Evolutionary conservation across 441 rosid genomes (phyloP), one percentile per base, ranked within the genome.

Genomic region (Euphorbia corollata): DNA sequence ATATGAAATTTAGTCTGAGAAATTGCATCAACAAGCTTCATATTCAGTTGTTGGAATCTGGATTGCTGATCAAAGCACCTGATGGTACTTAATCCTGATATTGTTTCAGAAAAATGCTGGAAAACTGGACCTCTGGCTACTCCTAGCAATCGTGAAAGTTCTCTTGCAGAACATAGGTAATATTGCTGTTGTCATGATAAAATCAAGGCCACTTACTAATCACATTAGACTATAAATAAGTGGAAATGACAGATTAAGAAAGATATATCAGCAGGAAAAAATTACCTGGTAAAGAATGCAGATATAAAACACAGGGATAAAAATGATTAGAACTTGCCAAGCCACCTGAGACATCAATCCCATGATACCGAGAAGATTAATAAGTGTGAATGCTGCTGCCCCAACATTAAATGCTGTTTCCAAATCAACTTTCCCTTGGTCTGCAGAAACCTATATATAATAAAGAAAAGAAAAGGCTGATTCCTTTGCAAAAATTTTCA

Each of bases 291-390:
- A 69, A 61, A 61, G 38, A 23, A 69, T 69, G 59, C 61, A 19
- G 13, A 22, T 47, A 48, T 41, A 8, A 56, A 72, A 23, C 8
- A 39, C 10, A 7, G 70, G 61, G n/a, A 59, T 38, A 22, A 47
- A 61, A 59, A 64, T 82, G 22, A 55, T 27, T 22, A 58, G 50
- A 60, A 71, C 47, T 34, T 61, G 62, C 24, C 61, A 63, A 6
- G 97, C 87, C 69, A 83, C 96, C 75, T 86, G 96, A 65, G 92
- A 88, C 91, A 93, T 90, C 71, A 93, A 92, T 10, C 77, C 90
- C 69, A 93, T 86, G 74, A 84, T 83, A 48, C 92, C 98, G 3
- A 84, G 59, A 54, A 93, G 86, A 65, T 79, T 84, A 76, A 90
- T 89, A 48, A 68, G 63, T n/a, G 88, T 19, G 74, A 83, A 76